These are phyloP conservation scores for Physcomitrium patens DNA, from an alignment of 225 moss, liverwort and hornwort species.

Conservation along the genomic window DNA sequence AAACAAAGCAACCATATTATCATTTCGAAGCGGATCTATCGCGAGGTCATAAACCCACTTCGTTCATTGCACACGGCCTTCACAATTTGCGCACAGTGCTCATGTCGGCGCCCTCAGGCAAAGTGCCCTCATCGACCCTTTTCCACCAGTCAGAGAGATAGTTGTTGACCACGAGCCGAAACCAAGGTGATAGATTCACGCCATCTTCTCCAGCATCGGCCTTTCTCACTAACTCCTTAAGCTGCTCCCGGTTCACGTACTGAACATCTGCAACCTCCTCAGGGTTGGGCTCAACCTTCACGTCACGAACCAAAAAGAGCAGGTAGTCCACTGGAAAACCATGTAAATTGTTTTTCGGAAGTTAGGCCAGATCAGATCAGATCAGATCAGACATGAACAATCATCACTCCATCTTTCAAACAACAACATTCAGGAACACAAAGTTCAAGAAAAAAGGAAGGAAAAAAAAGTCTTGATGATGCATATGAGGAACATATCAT, in stretches of 20 bases:
- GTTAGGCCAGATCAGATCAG: not conserved
- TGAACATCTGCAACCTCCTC: constrained; percentile 93
- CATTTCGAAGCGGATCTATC: not conserved
- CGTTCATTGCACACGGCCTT: constrained; percentile 5
- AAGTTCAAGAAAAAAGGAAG: not conserved
- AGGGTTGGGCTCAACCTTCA: constrained; percentile 78
- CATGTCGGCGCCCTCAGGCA: constrained; percentile 80
- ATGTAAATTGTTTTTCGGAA: not conserved
- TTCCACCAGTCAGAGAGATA: constrained; percentile 98
- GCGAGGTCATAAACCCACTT: not conserved
- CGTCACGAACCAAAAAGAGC: constrained; percentile 79
- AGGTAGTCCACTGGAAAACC: constrained; percentile 90
- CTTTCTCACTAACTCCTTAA: constrained; percentile 84
- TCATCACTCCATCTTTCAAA: too few species aligned
- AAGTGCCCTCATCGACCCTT: constrained; percentile 75
- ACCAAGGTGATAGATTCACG: constrained; percentile 93
- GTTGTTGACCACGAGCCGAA: constrained; percentile 89
- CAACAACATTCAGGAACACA: too few species aligned
- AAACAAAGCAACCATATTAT: not conserved
- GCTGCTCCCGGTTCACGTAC: constrained; percentile 84
- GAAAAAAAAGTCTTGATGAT: not conserved
- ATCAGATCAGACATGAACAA: too few species aligned
- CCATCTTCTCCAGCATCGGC: constrained; percentile 83
- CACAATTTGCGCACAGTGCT: constrained; percentile 76
- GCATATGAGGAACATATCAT: too few species aligned